These are phyloP conservation scores for Teunomyces kruisii DNA, from an alignment of 805 yeast genomes.

Conservation along the genomic window DNA sequence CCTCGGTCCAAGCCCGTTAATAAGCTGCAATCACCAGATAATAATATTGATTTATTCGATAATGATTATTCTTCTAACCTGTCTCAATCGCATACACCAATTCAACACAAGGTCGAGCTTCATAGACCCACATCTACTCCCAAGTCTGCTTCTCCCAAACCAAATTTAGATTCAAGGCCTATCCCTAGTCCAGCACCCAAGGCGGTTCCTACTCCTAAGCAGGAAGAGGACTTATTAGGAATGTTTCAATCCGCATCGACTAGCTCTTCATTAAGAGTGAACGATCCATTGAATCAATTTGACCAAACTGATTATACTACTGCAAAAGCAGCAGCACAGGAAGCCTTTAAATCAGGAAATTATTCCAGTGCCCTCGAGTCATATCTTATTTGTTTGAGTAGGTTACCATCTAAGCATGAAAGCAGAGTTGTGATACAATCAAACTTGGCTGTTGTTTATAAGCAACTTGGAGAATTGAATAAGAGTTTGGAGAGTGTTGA, in stretches of 20 bases:
- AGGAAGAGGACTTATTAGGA: constrained; percentile 25
- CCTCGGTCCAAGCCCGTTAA: not conserved
- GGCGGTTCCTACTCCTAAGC: not conserved
- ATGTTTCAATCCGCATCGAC: constrained; percentile 11
- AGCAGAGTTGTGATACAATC: constrained; percentile 68
- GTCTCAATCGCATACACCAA: not conserved
- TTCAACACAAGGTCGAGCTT: not conserved
- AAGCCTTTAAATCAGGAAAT: constrained; percentile 78
- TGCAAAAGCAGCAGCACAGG: constrained; percentile 56
- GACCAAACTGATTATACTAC: constrained; percentile 45
- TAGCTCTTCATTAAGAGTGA: constrained; percentile 7
- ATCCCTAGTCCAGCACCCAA: not conserved
- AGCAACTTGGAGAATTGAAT: constrained; percentile 13
- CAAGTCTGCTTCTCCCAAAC: not conserved
- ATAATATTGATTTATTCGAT: not conserved
- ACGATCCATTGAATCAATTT: constrained; percentile 35
- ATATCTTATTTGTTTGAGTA: constrained; percentile 50
- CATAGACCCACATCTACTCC: not conserved
- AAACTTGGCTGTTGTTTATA: constrained; percentile 55
- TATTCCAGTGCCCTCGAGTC: constrained; percentile 61
- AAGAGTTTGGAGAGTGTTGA: constrained; percentile 27
- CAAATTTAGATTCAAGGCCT: not conserved
- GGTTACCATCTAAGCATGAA: constrained; percentile 65
- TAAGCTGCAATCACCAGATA: not conserved
- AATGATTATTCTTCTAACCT: not conserved